These are phyloP conservation scores for Echeveria elegans DNA, from an alignment of 164 flowering plant species.

Conservation along the genomic window DNA sequence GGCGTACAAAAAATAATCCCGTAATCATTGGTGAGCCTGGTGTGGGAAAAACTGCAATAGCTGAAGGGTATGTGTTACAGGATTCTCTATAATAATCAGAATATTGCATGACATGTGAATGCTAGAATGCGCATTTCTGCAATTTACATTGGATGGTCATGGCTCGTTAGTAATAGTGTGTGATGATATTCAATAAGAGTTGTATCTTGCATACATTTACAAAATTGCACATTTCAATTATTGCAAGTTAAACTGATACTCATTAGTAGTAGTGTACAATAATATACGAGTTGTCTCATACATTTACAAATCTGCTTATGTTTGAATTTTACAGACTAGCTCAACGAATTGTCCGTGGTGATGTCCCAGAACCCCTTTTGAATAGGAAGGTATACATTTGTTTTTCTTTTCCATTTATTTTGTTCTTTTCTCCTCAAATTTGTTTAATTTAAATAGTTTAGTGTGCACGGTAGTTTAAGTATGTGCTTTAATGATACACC, in stretches of 20 bases:
- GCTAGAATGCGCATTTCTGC: background rate
- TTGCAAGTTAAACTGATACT: background rate
- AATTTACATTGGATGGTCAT: background rate
- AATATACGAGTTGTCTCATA: no score
- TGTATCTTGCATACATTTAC: background rate
- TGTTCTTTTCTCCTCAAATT: background rate
- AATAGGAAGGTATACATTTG: conserved; percentile 57
- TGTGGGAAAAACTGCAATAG: conserved; percentile 98
- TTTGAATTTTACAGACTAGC: conserved; percentile 61
- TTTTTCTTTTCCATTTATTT: background rate
- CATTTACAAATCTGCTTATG: background rate
- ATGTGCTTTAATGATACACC: background rate
- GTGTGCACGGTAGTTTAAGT: background rate
- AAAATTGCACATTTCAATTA: background rate
- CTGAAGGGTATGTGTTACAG: conserved; percentile 68
- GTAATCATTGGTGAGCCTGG: conserved; percentile 99
- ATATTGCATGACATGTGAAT: background rate
- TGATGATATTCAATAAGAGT: background rate
- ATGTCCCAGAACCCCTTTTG: conserved; percentile 87
- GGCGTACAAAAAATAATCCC: conserved; percentile 96
- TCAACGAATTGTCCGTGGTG: conserved; percentile 87
- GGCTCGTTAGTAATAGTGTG: background rate
- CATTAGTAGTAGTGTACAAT: background rate
- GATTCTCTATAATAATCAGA: background rate
- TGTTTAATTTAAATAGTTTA: no score